These are phyloP conservation scores for Corchorus capsularis DNA, from an alignment of 345 rosid genomes.

Conservation along the genomic window DNA sequence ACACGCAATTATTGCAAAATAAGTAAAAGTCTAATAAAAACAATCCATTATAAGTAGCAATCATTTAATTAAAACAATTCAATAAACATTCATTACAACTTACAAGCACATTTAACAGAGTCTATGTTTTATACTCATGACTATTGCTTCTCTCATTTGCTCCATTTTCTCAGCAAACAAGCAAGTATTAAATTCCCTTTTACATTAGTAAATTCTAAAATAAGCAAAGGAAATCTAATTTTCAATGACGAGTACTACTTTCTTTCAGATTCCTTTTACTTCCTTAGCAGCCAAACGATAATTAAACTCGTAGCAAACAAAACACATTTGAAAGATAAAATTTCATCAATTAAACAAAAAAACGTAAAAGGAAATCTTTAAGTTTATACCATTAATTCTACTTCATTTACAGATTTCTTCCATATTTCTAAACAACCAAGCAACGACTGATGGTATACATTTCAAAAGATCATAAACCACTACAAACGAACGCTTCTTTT, in stretches of 20 bases:
- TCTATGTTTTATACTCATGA: background rate
- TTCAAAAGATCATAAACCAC: background rate
- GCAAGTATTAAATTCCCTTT: background rate
- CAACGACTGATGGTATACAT: background rate
- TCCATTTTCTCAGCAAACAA: background rate
- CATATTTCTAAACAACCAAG: background rate
- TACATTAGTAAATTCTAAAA: background rate
- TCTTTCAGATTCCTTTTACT: background rate
- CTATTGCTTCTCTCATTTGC: background rate
- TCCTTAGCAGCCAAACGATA: background rate
- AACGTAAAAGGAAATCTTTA: background rate
- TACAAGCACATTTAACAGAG: background rate
- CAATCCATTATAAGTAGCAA: background rate
- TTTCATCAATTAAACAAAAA: background rate
- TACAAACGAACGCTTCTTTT: background rate
- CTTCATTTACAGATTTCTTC: background rate
- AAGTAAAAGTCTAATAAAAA: background rate
- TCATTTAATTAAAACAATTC: slow-evolving; percentile 2
- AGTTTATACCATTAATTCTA: background rate
- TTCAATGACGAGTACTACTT: too few species aligned
- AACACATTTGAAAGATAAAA: background rate
- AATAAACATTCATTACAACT: slow-evolving; percentile 5
- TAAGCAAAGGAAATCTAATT: background rate
- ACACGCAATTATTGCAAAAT: background rate
- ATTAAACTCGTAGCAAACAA: background rate